Evolutionary conservation across 306 rosid genomes (phyloP).

Genomic region (Sphenostylis stenocarpa): DNA sequence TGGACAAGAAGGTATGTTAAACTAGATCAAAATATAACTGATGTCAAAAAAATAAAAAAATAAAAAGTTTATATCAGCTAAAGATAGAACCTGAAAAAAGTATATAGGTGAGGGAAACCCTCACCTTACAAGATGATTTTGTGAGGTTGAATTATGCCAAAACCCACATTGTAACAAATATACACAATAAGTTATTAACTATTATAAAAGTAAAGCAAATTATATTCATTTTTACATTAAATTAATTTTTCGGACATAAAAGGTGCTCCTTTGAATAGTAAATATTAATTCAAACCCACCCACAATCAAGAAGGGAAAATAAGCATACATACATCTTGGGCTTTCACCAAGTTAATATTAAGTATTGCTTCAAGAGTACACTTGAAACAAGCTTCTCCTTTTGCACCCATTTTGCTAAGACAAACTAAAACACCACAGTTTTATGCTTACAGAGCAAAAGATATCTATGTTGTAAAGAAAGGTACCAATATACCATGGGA

Average conservation of each 20-base stretch:
- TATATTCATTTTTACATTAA: not conserved
- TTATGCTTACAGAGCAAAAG: slow-evolving; percentile 10
- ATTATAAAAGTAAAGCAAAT: not conserved
- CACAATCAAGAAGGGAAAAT: not conserved
- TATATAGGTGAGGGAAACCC: too few species aligned
- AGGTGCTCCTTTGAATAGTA: not conserved
- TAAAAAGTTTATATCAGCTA: too few species aligned
- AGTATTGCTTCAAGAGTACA: not conserved
- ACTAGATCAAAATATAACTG: slow-evolving; percentile 20
- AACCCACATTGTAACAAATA: not conserved
- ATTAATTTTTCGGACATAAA: slow-evolving; percentile 1
- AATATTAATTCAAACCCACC: slow-evolving; percentile 15
- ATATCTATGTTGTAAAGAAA: not conserved
- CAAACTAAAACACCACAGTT: slow-evolving; percentile 1
- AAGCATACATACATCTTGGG: too few species aligned
- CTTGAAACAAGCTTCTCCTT: slow-evolving; percentile 2
- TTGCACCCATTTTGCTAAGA: slow-evolving; percentile 14
- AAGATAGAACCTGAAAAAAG: too few species aligned
- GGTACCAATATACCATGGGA: not conserved
- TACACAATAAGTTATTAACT: slow-evolving; percentile 10
- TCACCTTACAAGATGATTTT: too few species aligned
- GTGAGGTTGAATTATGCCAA: too few species aligned
- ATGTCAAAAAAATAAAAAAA: not conserved
- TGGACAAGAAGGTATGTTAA: slow-evolving; percentile 2
- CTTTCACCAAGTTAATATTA: slow-evolving; percentile 13